Conservation (phyloP, 23 red algal genomes). For the Gracilaria domingensis region DNA sequence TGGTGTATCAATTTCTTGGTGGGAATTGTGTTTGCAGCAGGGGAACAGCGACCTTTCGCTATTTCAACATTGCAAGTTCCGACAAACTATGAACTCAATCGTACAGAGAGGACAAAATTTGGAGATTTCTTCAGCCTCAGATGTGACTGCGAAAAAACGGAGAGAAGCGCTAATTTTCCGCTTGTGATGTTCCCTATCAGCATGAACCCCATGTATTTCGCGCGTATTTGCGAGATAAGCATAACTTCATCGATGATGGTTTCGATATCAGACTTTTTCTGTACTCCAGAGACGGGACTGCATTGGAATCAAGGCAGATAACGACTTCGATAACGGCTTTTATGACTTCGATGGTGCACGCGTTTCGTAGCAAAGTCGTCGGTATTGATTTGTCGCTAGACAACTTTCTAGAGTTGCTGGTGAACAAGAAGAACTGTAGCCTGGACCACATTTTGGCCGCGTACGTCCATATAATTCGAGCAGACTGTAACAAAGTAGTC, state of each 20-base stretch:
- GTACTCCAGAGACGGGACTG: background rate
- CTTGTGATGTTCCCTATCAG: constrained; percentile 2
- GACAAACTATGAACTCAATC: background rate
- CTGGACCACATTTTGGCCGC: background rate
- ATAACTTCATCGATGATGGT: background rate
- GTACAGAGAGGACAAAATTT: background rate
- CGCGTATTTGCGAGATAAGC: background rate
- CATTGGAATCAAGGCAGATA: background rate
- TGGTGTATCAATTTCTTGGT: constrained; percentile 32
- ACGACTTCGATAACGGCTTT: background rate
- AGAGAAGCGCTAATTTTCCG: background rate
- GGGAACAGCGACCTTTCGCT: constrained; percentile 14
- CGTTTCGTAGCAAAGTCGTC: background rate
- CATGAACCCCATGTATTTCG: background rate
- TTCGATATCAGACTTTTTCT: background rate
- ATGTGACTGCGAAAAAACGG: background rate
- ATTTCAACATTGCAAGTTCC: background rate
- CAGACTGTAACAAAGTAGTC: background rate
- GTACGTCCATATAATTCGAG: background rate
- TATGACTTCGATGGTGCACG: constrained; percentile 17
- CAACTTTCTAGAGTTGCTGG: constrained; percentile 9
- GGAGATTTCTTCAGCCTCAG: background rate
- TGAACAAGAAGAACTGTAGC: constrained; percentile 10
- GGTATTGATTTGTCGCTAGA: background rate
- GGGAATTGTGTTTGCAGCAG: background rate